Evolutionary conservation across 305 asterid species (phyloP), one percentile per base, ranked within the genome.

Genomic region (Solanum hybrid): DNA sequence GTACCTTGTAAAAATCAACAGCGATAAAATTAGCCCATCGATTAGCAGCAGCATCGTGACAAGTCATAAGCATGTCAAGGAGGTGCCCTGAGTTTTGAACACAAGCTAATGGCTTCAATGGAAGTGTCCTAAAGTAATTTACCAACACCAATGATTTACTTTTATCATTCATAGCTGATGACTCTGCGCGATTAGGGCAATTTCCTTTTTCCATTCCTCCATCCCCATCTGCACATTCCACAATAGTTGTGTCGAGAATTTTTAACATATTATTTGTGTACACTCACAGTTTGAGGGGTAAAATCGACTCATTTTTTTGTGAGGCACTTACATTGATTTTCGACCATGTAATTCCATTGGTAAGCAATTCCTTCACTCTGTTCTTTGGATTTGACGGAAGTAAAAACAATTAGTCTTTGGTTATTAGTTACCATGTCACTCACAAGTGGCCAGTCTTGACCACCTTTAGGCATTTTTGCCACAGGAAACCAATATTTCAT

Each of bases 271-370:
- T 72, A 26, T 11, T 72, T 6, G 11, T 22, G 71, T 71, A 71
- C 8, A 5, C 2, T 11, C 35, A 26, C 4, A 24, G 17, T 24
- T 26, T 72, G 35, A 27, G 19, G 32, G 34, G 19, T 0, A 26
- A 1, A 2, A 71, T 71, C 2, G 19, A 71, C 77, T 27, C 7
- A 24, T 10, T 24, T 71, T 7, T 22, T 71, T 10, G 7, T 32
- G 7, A 32, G 45, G 9, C 27, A 24, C 94, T 90, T 90, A 95
- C 99, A 96, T 72, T 95, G 97, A 71, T 94, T 96, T 91, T 97
- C 98, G 11, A 97, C 98, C 98, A 97, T 96, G 95, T 95, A 97
- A 89, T 95, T 97, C 99, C 99, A 97, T 51, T 97, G 99, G 86
- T 94, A 94, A 27, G 99, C 99, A 66, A 97, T 96, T 37, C 98